Base-by-base conservation (phyloP, 306 rosid species). In the Medicago arabica region DNA sequence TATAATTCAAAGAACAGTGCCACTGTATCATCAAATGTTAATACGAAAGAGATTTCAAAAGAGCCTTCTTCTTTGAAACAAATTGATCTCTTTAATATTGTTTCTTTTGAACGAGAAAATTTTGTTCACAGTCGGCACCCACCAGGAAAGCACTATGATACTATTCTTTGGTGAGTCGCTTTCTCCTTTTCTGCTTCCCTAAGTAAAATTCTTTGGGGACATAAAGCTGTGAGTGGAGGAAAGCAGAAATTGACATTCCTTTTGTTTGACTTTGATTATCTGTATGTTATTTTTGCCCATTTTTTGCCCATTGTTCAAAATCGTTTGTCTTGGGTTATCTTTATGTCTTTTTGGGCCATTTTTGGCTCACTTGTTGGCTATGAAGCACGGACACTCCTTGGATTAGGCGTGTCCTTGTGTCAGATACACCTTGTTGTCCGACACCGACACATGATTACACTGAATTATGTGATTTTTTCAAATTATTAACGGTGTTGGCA, bases 21-120 rank as follows among this genome's bases (percentile, higher is more conserved):
- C 63, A 31, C 85, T 46, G 71, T 43, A 36, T 72, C 85, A 17
- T 68, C 83, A 8, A 72, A 57, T 72, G 84, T 69, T 71, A 83
- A 82, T 58, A 63, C 53, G 12, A 70, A 80, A 68, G 82, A 77
- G 54, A 44, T 64, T 71, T 78, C 86, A 63, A 74, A 47, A 46
- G 78, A 85, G 49, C 67, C 19, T 67, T 49, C 85, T 59, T 75
- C 85, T 74, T 68, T 69, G 11, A 79, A 55, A 65, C 76, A 80
- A 74, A 72, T 41, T 55, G 80, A 85, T 82, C 93, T 95, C 36
- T 46, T 1, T 50, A 72, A 43, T 21, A 57, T 83, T 57, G 91
- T 95, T 70, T 92, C 97, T 43, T 95, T 95, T 77, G 79, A 47
- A 83, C 85, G 82, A 18, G 91, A 90, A 76, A 91, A 92, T 84